Evolutionary conservation across 192 early-diverging fungal genomes (phyloP).

Genomic region (Podila verticillata): DNA sequence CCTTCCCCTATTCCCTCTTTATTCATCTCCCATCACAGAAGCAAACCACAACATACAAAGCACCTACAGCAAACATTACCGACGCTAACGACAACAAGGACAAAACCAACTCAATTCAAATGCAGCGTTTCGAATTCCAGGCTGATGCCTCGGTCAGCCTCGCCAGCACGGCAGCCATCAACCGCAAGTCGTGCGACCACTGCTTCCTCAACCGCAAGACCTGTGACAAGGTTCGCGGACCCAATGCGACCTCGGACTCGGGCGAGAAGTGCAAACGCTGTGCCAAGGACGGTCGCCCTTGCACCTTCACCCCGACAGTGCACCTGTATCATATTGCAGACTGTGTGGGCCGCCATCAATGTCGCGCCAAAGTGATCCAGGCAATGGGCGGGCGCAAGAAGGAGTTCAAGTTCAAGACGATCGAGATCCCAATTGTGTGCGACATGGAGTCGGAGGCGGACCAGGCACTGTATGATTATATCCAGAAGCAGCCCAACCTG

Average conservation of each 20-base stretch:
- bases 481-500: slow-evolving; percentile 45
- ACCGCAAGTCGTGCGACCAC: slow-evolving; percentile 48
- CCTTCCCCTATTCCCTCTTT: slow-evolving; percentile 1
- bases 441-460: slow-evolving; percentile 49
- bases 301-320: slow-evolving; percentile 46
- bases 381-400: slow-evolving; percentile 52
- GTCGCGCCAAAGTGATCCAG: slow-evolving; percentile 50
- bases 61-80: too few relatives aligned
- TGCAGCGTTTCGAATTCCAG: slow-evolving; percentile 50
- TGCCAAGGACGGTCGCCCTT: slow-evolving; percentile 42
- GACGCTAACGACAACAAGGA: background rate
- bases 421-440: slow-evolving; percentile 47
- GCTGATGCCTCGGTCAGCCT: slow-evolving; percentile 46
- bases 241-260: slow-evolving; percentile 11
- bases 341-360: slow-evolving; percentile 50
- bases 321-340: slow-evolving; percentile 51
- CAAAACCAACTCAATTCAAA: slow-evolving; percentile 10
- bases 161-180: slow-evolving; percentile 45
- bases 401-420: slow-evolving; percentile 47
- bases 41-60: too few relatives aligned
- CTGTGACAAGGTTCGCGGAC: slow-evolving; percentile 42
- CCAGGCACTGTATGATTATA: slow-evolving; percentile 36
- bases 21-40: background rate
- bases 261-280: slow-evolving; percentile 49
- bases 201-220: slow-evolving; percentile 51